These are phyloP conservation scores for Botrytis fragariae DNA, from an alignment of 2,329 filamentous ascomycete species.

Conservation along the genomic window DNA sequence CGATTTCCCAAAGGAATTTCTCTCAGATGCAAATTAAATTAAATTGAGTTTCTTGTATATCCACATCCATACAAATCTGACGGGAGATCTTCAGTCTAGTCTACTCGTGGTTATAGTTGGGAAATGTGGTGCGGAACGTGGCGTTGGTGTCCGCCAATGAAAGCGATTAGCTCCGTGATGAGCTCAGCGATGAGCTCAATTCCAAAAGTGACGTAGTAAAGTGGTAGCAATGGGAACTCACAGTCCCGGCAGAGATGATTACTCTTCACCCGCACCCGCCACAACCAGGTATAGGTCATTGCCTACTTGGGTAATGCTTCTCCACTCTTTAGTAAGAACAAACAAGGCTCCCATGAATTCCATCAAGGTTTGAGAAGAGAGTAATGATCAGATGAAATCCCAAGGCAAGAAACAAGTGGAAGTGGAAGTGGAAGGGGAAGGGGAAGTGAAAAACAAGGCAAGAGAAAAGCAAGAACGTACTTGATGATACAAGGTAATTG, in stretches of 20 bases:
- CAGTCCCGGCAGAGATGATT: background rate
- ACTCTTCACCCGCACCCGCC: background rate
- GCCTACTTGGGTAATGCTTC: background rate
- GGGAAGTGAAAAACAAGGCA: conserved; percentile 1
- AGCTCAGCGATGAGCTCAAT: background rate
- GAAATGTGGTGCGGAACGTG: background rate
- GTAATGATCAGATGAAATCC: background rate
- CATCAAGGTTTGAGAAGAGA: background rate
- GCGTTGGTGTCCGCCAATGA: conserved; percentile 7
- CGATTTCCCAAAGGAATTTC: background rate
- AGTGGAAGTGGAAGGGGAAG: too few relatives aligned
- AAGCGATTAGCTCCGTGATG: background rate
- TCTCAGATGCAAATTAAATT: too few relatives aligned
- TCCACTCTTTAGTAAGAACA: background rate
- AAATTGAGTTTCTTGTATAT: background rate
- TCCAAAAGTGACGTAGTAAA: background rate
- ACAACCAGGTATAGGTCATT: background rate
- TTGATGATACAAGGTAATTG: background rate
- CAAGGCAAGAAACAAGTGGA: background rate
- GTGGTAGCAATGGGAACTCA: too few relatives aligned
- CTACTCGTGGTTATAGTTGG: background rate
- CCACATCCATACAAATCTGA: background rate
- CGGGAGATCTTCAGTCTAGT: background rate
- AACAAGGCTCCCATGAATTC: background rate
- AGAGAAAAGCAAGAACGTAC: background rate